Conservation (phyloP, 1,284 basidiomycete species). For the Sporisorium scitamineum region DNA sequence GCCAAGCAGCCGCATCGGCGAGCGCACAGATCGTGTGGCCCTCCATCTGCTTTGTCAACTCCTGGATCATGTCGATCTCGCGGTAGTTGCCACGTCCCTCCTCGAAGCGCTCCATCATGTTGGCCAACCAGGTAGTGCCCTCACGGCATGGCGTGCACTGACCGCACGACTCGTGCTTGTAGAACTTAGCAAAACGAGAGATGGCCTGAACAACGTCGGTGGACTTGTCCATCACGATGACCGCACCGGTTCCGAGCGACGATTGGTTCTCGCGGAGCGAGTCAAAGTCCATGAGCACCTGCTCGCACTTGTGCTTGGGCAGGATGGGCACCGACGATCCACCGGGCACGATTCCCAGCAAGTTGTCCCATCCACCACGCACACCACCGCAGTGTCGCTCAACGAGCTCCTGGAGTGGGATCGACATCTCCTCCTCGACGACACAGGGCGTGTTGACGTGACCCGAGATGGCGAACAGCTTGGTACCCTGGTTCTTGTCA, state of each 20-base stretch:
- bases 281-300: slow-evolving; percentile 89
- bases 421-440: slow-evolving; percentile 98
- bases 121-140: slow-evolving; percentile 73
- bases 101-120: slow-evolving; percentile 74
- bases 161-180: slow-evolving; percentile 96
- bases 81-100: slow-evolving; percentile 88
- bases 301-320: slow-evolving; percentile 74
- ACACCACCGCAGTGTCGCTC: slow-evolving; percentile 98
- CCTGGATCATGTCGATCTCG: slow-evolving; percentile 88
- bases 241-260: slow-evolving; percentile 95
- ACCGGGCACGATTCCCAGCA: slow-evolving; percentile 93
- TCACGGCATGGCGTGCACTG: slow-evolving; percentile 98
- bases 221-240: slow-evolving; percentile 98
- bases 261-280: slow-evolving; percentile 94
- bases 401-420: slow-evolving; percentile 90
- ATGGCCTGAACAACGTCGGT: slow-evolving; percentile 88
- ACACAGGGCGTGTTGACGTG: slow-evolving; percentile 99
- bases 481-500: slow-evolving; percentile 93
- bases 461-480: slow-evolving; percentile 93
- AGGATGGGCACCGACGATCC: slow-evolving; percentile 96
- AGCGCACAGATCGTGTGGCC: slow-evolving; percentile 88
- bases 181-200: slow-evolving; percentile 81
- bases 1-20: slow-evolving; percentile 98
- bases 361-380: slow-evolving; percentile 93
- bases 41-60: slow-evolving; percentile 85